Percentiles rank a stretch among this genome's conserved stretches.
phyloP scores from a whole-genome alignment of 2,329 filamentous ascomycete genomes.

The Colletotrichum shisoi region DNA sequence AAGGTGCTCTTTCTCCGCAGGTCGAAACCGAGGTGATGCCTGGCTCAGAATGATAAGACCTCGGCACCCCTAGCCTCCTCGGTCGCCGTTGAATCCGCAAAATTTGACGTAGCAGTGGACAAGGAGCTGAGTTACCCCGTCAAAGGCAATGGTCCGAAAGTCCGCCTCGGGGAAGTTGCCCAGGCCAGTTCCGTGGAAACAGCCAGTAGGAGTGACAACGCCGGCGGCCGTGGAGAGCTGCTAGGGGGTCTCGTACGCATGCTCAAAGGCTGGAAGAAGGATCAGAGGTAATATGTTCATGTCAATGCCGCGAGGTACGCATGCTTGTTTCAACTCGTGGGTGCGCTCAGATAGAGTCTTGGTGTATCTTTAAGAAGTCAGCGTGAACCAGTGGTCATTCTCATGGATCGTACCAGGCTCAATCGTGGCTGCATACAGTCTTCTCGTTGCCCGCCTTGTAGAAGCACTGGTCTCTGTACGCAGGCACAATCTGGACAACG shows the following conservation, averaged over 20 bases:
- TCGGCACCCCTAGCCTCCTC: slow-evolving; percentile 3
- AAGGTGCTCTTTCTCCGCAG: slow-evolving; percentile 50
- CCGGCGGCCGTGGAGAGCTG: slow-evolving; percentile 32
- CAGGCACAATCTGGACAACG: too few relatives aligned
- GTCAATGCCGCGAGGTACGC: slow-evolving; percentile 35
- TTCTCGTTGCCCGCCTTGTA: slow-evolving; percentile 48
- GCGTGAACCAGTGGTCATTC: not conserved
- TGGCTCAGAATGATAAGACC: not conserved
- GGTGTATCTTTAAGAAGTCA: slow-evolving; percentile 37
- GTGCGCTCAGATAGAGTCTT: slow-evolving; percentile 44
- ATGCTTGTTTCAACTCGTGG: slow-evolving; percentile 42
- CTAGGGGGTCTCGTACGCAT: slow-evolving; percentile 53
- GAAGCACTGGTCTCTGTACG: too few relatives aligned
- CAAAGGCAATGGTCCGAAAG: slow-evolving; percentile 50
- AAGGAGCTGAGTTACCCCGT: slow-evolving; percentile 53
- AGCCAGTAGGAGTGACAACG: not conserved
- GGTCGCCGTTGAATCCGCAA: not conserved
- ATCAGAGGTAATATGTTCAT: slow-evolving; percentile 51
- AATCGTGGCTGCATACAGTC: slow-evolving; percentile 40
- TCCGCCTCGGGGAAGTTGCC: slow-evolving; percentile 43
- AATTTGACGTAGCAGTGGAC: slow-evolving; percentile 53
- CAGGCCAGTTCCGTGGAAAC: slow-evolving; percentile 45
- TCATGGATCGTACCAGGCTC: not conserved
- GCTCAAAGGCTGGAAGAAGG: slow-evolving; percentile 54
- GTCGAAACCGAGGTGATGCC: slow-evolving; percentile 42